Base-by-base conservation (phyloP, 768 basidiomycete genomes). In the Lepiota brunneoincarnata region DNA sequence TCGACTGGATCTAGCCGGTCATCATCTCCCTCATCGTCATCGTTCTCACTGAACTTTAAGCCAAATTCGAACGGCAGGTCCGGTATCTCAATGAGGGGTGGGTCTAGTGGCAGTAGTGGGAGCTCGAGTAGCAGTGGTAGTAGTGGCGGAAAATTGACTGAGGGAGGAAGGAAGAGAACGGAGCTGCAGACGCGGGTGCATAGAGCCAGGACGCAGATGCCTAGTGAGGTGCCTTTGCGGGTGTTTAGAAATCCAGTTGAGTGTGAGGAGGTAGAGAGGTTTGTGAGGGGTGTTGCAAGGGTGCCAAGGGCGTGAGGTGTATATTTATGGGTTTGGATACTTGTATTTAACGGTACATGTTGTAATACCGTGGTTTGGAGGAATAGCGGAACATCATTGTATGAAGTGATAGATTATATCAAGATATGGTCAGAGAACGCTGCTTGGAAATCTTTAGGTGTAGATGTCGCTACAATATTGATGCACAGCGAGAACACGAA, bases 161-260 rank as follows among this genome's bases (percentile, higher is more conserved):
- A 84, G 26, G 71, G 69, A 24, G 87, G 86, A 60, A 80, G 71
- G 68, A 81, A 71, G 69, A 72, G 81, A 56, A 58, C 65, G 54
- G 82, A 83, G 26, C 61, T 91, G 60, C 87, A 91, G 71, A 67
- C 66, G 59, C 72, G 90, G 28, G 77, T 92, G 50, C 82, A 81
- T 69, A 73, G 69, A 55, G 88, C 87, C 23, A 70, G 87, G 51
- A 74, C 71, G 58, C 68, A 76, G 63, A 79, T 89, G 62, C 85
- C 87, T 4, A 60, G 67, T 26, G 71, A 80, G 58, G 73, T 90
- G 9, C 67, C 72, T 17, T 66, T 92, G 62, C 76, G 88, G 49
- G 65, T 91, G 23, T 93, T 93, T 64, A 77, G 81, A 60, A 67
- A 81, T 38, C 85, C 91, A 9, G 69, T 61, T 58, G 88, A 93